These are phyloP conservation scores for Tetradesmus lagerheimii DNA, from an alignment of 139 green algal genomes.

Conservation along the genomic window DNA sequence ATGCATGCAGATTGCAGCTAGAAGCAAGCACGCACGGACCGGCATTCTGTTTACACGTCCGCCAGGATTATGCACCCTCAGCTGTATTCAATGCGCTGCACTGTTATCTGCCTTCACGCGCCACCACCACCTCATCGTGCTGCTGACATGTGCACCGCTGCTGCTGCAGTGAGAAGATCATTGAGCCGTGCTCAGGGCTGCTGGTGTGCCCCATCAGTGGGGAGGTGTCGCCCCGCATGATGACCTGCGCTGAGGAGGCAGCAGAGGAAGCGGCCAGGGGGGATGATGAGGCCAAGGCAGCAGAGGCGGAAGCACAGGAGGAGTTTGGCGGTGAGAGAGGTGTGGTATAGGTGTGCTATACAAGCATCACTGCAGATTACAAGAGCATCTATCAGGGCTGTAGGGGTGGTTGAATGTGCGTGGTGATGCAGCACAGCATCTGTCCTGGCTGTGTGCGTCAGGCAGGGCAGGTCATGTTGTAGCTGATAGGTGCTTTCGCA, in stretches of 20 bases:
- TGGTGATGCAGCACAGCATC: too few species aligned
- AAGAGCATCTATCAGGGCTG: too few species aligned
- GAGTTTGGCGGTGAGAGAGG: conserved; percentile 37
- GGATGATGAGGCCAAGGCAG: background rate
- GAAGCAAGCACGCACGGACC: too few species aligned
- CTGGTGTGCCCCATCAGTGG: conserved; percentile 50
- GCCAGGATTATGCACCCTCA: background rate
- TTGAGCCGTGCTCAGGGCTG: conserved; percentile 34
- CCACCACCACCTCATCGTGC: background rate
- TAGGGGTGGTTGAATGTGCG: too few species aligned
- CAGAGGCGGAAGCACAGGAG: background rate
- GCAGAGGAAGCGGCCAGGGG: conserved; percentile 2
- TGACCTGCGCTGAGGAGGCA: conserved; percentile 39
- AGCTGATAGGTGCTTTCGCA: too few species aligned
- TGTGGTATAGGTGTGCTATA: background rate
- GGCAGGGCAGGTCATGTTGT: too few species aligned
- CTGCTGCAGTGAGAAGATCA: conserved; percentile 50
- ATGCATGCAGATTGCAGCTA: background rate
- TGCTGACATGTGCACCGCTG: background rate
- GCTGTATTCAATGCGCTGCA: background rate
- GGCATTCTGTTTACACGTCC: too few species aligned
- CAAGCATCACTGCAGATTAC: too few species aligned
- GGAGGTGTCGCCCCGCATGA: background rate
- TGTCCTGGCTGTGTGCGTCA: too few species aligned
- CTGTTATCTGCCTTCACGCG: background rate